These are phyloP conservation scores for Phlebopus sp. DNA, from an alignment of 1,284 basidiomycete genomes.

Conservation along the genomic window DNA sequence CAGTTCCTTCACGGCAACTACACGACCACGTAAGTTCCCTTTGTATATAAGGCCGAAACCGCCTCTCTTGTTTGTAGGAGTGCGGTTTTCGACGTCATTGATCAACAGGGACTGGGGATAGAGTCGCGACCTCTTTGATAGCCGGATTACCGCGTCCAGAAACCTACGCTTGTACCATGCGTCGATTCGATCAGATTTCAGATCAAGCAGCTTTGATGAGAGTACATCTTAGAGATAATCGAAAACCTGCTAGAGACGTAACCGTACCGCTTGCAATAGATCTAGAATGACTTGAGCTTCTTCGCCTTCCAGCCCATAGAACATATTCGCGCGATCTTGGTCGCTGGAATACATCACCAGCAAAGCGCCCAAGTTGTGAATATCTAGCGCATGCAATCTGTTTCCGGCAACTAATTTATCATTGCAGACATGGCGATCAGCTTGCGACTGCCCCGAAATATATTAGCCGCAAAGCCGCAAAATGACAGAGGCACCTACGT, in stretches of 20 bases:
- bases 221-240: neutral
- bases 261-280: constrained; percentile 25
- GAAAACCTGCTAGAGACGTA: neutral
- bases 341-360: constrained; percentile 21
- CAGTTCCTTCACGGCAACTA: constrained; percentile 27
- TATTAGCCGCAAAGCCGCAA: constrained; percentile 5
- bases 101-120: constrained; percentile 26
- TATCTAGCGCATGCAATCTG: constrained; percentile 20
- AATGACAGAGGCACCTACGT: constrained; percentile 8
- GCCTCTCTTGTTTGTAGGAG: constrained; percentile 14
- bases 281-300: constrained; percentile 27
- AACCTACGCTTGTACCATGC: constrained; percentile 29
- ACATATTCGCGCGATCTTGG: constrained; percentile 12
- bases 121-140: constrained; percentile 25
- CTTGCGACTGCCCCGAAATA: constrained; percentile 15
- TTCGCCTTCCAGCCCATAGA: constrained; percentile 19
- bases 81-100: constrained; percentile 15
- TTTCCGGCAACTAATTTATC: constrained; percentile 7
- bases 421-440: constrained; percentile 21
- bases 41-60: constrained; percentile 26
- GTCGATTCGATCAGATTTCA: constrained; percentile 20
- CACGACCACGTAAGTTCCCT: constrained; percentile 20
- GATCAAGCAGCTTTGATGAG: constrained; percentile 25
- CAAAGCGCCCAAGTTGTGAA: constrained; percentile 26
- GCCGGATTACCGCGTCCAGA: constrained; percentile 27